Evolutionary conservation across 257 asterid genomes (phyloP).

Genomic region (Agastache rugosa): DNA sequence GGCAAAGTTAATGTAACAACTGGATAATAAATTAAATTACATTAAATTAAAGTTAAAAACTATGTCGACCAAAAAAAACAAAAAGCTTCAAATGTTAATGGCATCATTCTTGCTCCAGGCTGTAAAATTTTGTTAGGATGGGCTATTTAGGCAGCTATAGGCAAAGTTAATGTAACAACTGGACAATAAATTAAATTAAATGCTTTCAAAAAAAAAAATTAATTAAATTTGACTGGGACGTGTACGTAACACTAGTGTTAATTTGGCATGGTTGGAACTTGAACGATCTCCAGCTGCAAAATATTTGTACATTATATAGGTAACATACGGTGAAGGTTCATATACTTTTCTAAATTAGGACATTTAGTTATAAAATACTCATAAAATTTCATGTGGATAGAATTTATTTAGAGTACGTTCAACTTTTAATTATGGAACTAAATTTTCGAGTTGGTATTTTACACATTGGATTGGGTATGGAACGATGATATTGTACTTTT

Average conservation of each 20-base stretch:
- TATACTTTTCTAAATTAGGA: too few relatives aligned
- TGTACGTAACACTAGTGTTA: not conserved
- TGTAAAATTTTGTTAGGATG: constrained; percentile 1
- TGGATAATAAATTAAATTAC: too few relatives aligned
- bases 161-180: constrained; percentile 14
- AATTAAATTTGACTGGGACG: not conserved
- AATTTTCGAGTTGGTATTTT: too few relatives aligned
- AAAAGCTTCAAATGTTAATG: constrained; percentile 17
- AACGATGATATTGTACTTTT: too few relatives aligned
- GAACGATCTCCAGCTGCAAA: constrained; percentile 6
- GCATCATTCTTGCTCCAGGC: constrained; percentile 27
- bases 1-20: too few relatives aligned
- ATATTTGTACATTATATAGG: not conserved
- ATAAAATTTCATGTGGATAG: too few relatives aligned
- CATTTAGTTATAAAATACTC: too few relatives aligned
- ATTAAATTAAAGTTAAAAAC: not conserved
- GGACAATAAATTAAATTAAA: not conserved
- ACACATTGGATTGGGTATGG: too few relatives aligned
- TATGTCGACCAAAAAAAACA: not conserved
- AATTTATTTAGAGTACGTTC: too few relatives aligned
- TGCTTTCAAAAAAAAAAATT: too few relatives aligned
- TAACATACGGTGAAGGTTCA: not conserved
- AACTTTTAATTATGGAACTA: too few relatives aligned
- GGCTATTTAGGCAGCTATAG: not conserved
- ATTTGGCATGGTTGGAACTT: not conserved